Base-by-base conservation (phyloP, 768 basidiomycete species). In the Suillus americanus region DNA sequence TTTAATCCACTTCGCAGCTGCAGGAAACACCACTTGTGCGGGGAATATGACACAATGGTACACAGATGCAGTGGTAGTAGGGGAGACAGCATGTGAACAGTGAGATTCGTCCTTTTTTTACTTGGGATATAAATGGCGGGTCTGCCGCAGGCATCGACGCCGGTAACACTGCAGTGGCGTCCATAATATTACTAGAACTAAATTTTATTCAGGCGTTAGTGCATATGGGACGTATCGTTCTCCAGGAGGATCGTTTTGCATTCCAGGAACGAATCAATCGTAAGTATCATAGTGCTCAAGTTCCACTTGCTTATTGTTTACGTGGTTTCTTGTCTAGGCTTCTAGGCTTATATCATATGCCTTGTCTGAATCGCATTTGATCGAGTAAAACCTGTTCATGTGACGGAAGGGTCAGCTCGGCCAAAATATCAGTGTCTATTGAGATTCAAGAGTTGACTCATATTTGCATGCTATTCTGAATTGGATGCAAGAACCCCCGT, bases 11-110 rank as follows among this genome's bases (percentile, higher is more conserved):
- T 37, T 37, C n/a, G 33, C 54, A 18, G 13, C 6, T 41, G 68
- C 68, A 61, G 73, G 72, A 48, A 69, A 74, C 25, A 68, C 71
- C 5, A 67, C 70, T 6, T 74, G 73, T 55, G 50, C 59, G 14
- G 69, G 67, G 20, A 68, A 62, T 61, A 53, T 64, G 43, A 56
- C 72, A 20, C 67, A 74, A 33, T 74, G 73, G 70, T 74, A 74
- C 61, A 71, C 72, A 6, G 63, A 65, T 48, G 65, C 66, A 3
- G 70, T n/a, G n/a, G n/a, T n/a, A n/a, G n/a, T 73, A 4, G 73
- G 73, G 23, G 73, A 74, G 60, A 69, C 73, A 40, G 73, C 73
- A 23, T 74, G 73, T 74, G n/a, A n/a, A n/a, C n/a, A n/a, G n/a
- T n/a, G 55, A 66, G 73, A 28, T 23, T 18, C 7, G 6, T 12